Evolutionary conservation across 1,284 basidiomycete species (phyloP).

Genomic region (Cerioporus squamosus): DNA sequence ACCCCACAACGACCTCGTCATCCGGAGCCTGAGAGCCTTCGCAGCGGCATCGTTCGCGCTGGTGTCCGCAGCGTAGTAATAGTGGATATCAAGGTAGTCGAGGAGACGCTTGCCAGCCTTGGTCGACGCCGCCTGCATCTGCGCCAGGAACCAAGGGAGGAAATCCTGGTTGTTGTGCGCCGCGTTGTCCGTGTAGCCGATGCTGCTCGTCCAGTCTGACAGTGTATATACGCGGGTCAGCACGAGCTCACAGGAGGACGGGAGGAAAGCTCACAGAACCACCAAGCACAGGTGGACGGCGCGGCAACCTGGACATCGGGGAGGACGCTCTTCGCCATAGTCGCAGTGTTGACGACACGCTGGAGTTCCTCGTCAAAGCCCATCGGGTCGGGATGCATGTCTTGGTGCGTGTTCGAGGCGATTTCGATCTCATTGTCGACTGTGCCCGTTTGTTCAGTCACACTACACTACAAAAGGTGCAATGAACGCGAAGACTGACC

Average conservation of each 20-base stretch:
- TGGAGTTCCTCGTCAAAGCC: slow-evolving; percentile 53
- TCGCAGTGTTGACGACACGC: slow-evolving; percentile 46
- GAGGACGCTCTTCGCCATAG: slow-evolving; percentile 46
- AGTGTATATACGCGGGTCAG: background rate
- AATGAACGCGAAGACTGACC: background rate
- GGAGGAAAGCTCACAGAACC: slow-evolving; percentile 47
- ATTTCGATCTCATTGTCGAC: slow-evolving; percentile 61
- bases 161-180: slow-evolving; percentile 55
- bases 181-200: slow-evolving; percentile 51
- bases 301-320: slow-evolving; percentile 48
- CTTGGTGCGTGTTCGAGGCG: slow-evolving; percentile 52
- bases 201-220: slow-evolving; percentile 50
- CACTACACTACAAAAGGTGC: background rate
- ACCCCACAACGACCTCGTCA: slow-evolving; percentile 50
- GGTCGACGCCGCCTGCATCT: slow-evolving; percentile 46
- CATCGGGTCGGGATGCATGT: slow-evolving; percentile 52
- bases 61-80: slow-evolving; percentile 54
- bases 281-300: slow-evolving; percentile 55
- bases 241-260: background rate
- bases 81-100: slow-evolving; percentile 57
- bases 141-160: slow-evolving; percentile 54
- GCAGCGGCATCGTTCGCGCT: slow-evolving; percentile 54
- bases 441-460: slow-evolving; percentile 13
- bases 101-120: slow-evolving; percentile 44
- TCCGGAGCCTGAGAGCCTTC: slow-evolving; percentile 50